A percentile compares a stretch with the other conserved stretches of the same genome.
Evolutionary conservation across 164 flowering plant genomes (phyloP).

Genomic region (Saururus chinensis): DNA sequence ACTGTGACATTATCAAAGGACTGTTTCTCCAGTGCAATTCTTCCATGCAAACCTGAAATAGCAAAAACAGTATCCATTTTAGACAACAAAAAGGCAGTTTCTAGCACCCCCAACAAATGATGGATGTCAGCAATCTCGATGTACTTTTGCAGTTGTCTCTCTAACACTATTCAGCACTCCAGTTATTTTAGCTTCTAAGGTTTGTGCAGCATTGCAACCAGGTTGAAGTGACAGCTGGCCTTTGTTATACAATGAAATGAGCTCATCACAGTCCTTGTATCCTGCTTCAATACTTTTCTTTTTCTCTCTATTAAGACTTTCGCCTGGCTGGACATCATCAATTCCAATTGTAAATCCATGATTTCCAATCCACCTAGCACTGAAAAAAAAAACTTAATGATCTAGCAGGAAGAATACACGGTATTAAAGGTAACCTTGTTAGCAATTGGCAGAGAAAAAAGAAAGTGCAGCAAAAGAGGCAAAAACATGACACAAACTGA

Average conservation of each 20-base stretch:
- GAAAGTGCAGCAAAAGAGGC: too few relatives aligned
- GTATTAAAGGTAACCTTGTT: too few relatives aligned
- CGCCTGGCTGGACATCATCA: conserved; percentile 87
- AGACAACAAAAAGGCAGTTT: not conserved
- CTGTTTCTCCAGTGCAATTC: conserved; percentile 86
- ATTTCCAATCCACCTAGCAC: conserved; percentile 99
- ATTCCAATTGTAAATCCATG: conserved; percentile 99
- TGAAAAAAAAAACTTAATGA: conserved; percentile 18
- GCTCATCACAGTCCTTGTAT: conserved; percentile 40
- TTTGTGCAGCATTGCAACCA: conserved; percentile 85
- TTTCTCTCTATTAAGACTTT: conserved; percentile 32
- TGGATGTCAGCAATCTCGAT: not conserved
- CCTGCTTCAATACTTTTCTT: conserved; percentile 29
- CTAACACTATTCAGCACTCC: conserved; percentile 55
- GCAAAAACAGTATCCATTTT: too few relatives aligned
- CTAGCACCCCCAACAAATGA: not conserved
- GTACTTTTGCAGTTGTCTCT: conserved; percentile 54
- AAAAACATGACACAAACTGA: too few relatives aligned
- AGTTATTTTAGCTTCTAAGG: conserved; percentile 67
- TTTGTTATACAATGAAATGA: conserved; percentile 39
- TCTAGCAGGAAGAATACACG: not conserved
- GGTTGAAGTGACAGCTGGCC: conserved; percentile 56
- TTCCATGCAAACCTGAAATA: conserved; percentile 57
- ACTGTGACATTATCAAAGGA: conserved; percentile 93
- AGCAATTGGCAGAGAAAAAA: too few relatives aligned